Percentiles rank a stretch among this genome's conserved stretches.
phyloP scores from a whole-genome alignment of 1,139 yeast species.

The Sugiyamaella novakii region DNA sequence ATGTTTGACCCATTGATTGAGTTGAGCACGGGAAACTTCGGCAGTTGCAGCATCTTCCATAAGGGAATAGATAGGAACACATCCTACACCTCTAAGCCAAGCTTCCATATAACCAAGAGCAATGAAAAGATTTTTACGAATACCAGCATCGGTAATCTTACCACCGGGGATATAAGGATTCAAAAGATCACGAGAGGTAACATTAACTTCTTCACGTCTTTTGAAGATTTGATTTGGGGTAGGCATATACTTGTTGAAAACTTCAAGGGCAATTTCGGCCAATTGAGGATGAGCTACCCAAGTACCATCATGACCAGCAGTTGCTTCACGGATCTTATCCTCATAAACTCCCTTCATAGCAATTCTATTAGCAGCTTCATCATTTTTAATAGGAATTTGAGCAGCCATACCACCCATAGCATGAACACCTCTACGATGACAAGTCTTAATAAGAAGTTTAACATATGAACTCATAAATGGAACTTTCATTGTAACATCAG shows the following conservation, averaged over 20 bases:
- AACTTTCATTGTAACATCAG: conserved; percentile 72
- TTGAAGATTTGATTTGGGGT: conserved; percentile 78
- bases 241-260: conserved; percentile 79
- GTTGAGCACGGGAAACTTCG: conserved; percentile 79
- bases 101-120: conserved; percentile 82
- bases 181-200: conserved; percentile 68
- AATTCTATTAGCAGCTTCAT: conserved; percentile 59
- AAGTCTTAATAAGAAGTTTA: conserved; percentile 64
- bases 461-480: conserved; percentile 77
- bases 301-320: conserved; percentile 77
- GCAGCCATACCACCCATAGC: conserved; percentile 91
- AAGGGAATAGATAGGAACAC: conserved; percentile 79
- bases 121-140: conserved; percentile 68
- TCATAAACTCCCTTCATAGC: conserved; percentile 73
- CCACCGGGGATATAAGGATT: conserved; percentile 70
- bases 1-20: conserved; percentile 85
- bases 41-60: conserved; percentile 93
- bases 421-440: conserved; percentile 74
- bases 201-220: conserved; percentile 50
- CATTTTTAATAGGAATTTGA: conserved; percentile 74
- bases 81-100: conserved; percentile 77
- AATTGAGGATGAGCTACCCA: conserved; percentile 85
- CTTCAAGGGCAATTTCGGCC: conserved; percentile 73
- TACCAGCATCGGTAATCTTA: conserved; percentile 69
- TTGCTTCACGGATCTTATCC: conserved; percentile 74